Evolutionary conservation across 2,329 filamentous ascomycete genomes (phyloP).

Genomic region (Arthroderma sp.): DNA sequence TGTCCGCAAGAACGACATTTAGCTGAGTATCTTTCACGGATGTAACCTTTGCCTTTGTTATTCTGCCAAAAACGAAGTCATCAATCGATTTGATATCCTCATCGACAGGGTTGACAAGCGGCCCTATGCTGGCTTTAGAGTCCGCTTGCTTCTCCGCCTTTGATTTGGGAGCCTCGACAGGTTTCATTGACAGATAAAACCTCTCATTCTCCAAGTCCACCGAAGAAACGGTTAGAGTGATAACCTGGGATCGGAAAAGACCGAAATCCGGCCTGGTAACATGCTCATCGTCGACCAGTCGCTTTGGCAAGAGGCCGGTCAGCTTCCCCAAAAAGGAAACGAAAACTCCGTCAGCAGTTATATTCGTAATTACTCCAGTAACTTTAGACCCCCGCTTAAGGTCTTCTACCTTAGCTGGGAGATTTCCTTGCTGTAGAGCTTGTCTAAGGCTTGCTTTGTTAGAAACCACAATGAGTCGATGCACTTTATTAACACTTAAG

Average conservation of each 20-base stretch:
- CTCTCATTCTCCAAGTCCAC: slow-evolving; percentile 57
- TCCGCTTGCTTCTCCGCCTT: slow-evolving; percentile 35
- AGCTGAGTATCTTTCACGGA: slow-evolving; percentile 83
- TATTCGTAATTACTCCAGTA: slow-evolving; percentile 72
- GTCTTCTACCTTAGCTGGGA: slow-evolving; percentile 60
- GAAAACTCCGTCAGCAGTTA: slow-evolving; percentile 69
- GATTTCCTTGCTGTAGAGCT: slow-evolving; percentile 55
- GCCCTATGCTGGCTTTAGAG: slow-evolving; percentile 22
- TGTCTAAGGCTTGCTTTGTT: slow-evolving; percentile 73
- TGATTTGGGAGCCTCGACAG: slow-evolving; percentile 27
- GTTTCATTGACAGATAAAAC: slow-evolving; percentile 51
- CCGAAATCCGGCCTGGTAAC: slow-evolving; percentile 61
- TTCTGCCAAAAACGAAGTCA: slow-evolving; percentile 59
- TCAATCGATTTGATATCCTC: slow-evolving; percentile 48
- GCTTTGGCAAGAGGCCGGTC: slow-evolving; percentile 67
- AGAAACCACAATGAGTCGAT: slow-evolving; percentile 60
- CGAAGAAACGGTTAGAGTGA: slow-evolving; percentile 58
- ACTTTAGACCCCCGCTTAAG: slow-evolving; percentile 55
- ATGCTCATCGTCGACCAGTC: slow-evolving; percentile 59
- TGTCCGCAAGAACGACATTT: slow-evolving; percentile 78
- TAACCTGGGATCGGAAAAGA: slow-evolving; percentile 59
- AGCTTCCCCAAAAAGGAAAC: slow-evolving; percentile 73
- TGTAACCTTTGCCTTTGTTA: slow-evolving; percentile 64
- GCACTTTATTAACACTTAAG: slow-evolving; percentile 69
- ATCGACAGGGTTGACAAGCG: slow-evolving; percentile 49